Percentiles rank a stretch among this genome's conserved stretches.
These are phyloP conservation scores for Xylariaceae sp. DNA, from an alignment of 2,329 filamentous ascomycete species.

Conservation along the genomic window DNA sequence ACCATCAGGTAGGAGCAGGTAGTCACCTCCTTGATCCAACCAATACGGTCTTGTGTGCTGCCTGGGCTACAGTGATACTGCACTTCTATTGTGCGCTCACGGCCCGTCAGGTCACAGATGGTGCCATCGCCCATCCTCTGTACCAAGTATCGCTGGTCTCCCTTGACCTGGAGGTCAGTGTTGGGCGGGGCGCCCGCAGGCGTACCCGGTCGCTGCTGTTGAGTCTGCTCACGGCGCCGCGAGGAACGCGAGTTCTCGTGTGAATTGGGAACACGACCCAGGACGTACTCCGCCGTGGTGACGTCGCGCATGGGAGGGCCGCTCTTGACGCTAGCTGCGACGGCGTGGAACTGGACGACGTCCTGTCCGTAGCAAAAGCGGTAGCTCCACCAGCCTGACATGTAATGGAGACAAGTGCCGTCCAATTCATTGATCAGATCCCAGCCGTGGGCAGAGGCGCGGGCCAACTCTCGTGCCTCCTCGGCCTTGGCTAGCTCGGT, in stretches of 20 bases:
- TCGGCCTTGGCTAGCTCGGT: conserved; percentile 63
- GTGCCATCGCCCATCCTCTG: conserved; percentile 77
- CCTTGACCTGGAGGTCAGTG: conserved; percentile 71
- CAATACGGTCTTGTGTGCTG: conserved; percentile 66
- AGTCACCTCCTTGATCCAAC: conserved; percentile 87
- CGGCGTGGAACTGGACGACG: conserved; percentile 84
- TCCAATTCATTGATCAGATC: conserved; percentile 74
- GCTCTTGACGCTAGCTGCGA: conserved; percentile 60
- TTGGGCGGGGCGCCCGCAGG: conserved; percentile 32
- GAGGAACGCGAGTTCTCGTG: conserved; percentile 22
- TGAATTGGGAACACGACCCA: conserved; percentile 54
- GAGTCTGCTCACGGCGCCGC: conserved; percentile 21
- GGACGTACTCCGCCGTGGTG: conserved; percentile 66
- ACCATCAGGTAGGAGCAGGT: conserved; percentile 94
- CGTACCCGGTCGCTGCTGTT: conserved; percentile 9
- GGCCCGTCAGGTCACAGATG: conserved; percentile 77
- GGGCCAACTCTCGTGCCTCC: conserved; percentile 71
- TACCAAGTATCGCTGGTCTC: conserved; percentile 78
- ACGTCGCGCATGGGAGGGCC: conserved; percentile 74
- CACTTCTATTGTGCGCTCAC: conserved; percentile 76
- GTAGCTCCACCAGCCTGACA: conserved; percentile 94
- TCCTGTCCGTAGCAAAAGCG: conserved; percentile 86
- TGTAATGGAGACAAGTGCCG: conserved; percentile 71
- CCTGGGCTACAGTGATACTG: conserved; percentile 75
- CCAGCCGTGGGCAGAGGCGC: conserved; percentile 72